Evolutionary conservation across 1,284 basidiomycete genomes (phyloP).

Genomic region (Pholiota adiposa): DNA sequence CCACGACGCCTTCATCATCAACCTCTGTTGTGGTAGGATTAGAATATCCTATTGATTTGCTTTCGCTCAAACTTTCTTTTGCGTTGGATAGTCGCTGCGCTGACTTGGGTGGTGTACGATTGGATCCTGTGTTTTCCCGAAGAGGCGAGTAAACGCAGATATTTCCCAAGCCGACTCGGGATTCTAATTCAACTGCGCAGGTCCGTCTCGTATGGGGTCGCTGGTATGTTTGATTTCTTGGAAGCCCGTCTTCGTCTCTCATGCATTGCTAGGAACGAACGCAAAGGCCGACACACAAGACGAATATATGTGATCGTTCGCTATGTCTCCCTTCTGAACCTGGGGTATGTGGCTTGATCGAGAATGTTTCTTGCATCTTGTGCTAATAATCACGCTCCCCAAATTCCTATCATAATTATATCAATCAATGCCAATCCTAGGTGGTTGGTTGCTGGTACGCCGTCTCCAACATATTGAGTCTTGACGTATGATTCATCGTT

Average conservation of each 20-base stretch:
- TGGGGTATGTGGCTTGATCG: slow-evolving; percentile 17
- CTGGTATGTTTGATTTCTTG: slow-evolving; percentile 14
- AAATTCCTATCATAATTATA: not conserved
- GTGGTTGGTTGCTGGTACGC: slow-evolving; percentile 23
- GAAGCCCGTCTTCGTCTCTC: not conserved
- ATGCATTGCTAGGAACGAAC: slow-evolving; percentile 14
- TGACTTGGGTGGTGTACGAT: slow-evolving; percentile 26
- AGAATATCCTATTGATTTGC: not conserved
- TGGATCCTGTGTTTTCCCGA: slow-evolving; percentile 17
- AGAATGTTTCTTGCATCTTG: not conserved
- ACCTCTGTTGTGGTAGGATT: not conserved
- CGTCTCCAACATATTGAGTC: not conserved
- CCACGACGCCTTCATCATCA: not conserved
- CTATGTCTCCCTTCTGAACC: slow-evolving; percentile 22
- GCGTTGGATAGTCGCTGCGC: slow-evolving; percentile 17
- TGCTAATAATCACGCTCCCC: not conserved
- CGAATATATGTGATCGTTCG: slow-evolving; percentile 23
- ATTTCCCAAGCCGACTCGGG: not conserved
- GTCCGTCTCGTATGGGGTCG: slow-evolving; percentile 22
- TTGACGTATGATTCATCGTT: not conserved
- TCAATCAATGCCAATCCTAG: slow-evolving; percentile 5
- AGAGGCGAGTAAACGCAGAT: slow-evolving; percentile 16
- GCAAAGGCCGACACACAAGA: slow-evolving; percentile 21
- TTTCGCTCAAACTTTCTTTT: not conserved
- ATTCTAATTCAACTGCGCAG: slow-evolving; percentile 1